These are phyloP conservation scores for Pichia sp. DNA, from an alignment of 1,139 yeast species.

Conservation along the genomic window DNA sequence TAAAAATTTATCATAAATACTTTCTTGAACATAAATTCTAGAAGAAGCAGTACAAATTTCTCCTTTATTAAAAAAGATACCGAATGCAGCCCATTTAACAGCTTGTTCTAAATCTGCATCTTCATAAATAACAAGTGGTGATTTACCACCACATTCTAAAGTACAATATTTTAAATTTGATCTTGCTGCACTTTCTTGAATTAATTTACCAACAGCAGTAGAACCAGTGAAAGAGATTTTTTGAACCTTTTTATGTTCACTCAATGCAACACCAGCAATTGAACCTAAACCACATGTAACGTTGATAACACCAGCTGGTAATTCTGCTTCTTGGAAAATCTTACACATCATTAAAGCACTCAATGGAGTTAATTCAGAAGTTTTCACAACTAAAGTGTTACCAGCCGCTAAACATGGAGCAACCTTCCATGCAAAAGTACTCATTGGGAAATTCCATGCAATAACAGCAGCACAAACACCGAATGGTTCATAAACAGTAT, in stretches of 20 bases:
- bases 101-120: constrained; percentile 58
- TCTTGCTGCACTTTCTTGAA: constrained; percentile 49
- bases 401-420: constrained; percentile 63
- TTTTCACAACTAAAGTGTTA: constrained; percentile 47
- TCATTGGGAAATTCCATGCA: constrained; percentile 59
- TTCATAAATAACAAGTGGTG: constrained; percentile 48
- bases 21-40: constrained; percentile 43
- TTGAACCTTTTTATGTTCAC: constrained; percentile 43
- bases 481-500: constrained; percentile 49
- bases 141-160: constrained; percentile 59
- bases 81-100: constrained; percentile 54
- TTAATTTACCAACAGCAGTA: constrained; percentile 49
- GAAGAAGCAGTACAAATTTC: constrained; percentile 57
- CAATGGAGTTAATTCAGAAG: constrained; percentile 54
- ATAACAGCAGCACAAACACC: constrained; percentile 61
- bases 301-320: constrained; percentile 54
- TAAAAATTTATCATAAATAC: constrained; percentile 38
- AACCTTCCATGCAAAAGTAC: constrained; percentile 55
- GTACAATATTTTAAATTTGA: constrained; percentile 49
- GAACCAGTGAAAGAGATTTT: constrained; percentile 57
- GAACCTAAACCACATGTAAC: constrained; percentile 50
- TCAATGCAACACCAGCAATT: constrained; percentile 46
- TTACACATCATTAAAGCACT: constrained; percentile 44
- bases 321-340: constrained; percentile 44
- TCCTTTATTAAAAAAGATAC: constrained; percentile 53